phyloP scores from a whole-genome alignment of 2,329 filamentous ascomycete species.

The Elsinoe batatas region DNA sequence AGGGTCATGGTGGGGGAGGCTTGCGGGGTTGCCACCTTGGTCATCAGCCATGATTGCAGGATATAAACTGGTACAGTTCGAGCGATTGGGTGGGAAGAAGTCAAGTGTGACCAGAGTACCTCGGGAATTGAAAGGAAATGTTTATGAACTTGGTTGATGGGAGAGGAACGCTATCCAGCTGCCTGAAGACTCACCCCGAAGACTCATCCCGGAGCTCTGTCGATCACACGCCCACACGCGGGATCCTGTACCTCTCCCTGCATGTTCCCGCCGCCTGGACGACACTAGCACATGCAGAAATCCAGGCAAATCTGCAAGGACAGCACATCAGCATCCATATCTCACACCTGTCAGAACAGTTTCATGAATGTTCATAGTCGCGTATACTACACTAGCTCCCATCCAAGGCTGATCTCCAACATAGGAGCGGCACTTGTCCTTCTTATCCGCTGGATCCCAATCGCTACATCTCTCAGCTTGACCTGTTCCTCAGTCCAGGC shows the following conservation, averaged over 20 bases:
- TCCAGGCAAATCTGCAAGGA: not conserved
- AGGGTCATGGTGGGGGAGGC: conserved; percentile 50
- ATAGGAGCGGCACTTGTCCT: conserved; percentile 15
- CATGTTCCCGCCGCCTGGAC: not conserved
- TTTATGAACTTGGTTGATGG: too few species aligned
- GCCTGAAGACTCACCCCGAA: too few species aligned
- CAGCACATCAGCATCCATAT: too few species aligned
- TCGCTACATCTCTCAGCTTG: conserved; percentile 24
- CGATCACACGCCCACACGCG: not conserved
- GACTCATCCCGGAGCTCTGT: not conserved
- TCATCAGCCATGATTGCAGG: not conserved
- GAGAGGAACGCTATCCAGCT: too few species aligned
- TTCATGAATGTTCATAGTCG: not conserved
- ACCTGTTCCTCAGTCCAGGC: conserved; percentile 34
- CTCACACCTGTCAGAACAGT: too few species aligned
- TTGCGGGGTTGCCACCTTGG: conserved; percentile 10
- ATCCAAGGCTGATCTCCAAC: conserved; percentile 24
- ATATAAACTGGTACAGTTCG: not conserved
- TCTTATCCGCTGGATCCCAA: conserved; percentile 24
- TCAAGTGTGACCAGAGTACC: not conserved
- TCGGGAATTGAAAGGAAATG: too few species aligned
- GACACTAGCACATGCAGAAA: not conserved
- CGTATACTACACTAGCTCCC: conserved; percentile 10
- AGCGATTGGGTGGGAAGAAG: not conserved
- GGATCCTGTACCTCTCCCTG: not conserved